phyloP scores from a whole-genome alignment of 73 alveolate species.

The Paramecium bursaria region DNA sequence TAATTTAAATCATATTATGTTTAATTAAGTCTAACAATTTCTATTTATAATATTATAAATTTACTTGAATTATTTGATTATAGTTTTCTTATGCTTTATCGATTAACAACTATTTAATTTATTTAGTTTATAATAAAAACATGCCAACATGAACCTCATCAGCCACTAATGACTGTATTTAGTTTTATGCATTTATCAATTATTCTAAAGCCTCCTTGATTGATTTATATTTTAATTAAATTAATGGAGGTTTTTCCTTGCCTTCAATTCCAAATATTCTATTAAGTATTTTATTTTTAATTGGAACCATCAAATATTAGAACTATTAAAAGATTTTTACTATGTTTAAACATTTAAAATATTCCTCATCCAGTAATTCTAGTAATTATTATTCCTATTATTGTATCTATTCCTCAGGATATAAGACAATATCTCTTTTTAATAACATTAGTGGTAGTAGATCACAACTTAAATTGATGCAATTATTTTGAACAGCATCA shows the following conservation, averaged over 20 bases:
- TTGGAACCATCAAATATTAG: background rate
- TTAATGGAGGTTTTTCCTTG: conserved; percentile 4
- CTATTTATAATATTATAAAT: background rate
- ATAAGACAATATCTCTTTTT: no score
- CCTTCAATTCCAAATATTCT: conserved; percentile 12
- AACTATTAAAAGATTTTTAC: background rate
- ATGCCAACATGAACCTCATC: conserved; percentile 1
- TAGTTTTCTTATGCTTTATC: background rate
- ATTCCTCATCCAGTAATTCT: background rate
- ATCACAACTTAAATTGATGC: no score
- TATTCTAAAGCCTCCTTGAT: background rate
- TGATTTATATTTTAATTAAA: background rate
- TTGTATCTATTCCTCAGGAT: no score
- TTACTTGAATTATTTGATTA: background rate
- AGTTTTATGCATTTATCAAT: background rate
- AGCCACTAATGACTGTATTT: background rate
- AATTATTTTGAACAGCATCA: no score
- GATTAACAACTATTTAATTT: background rate
- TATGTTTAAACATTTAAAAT: background rate
- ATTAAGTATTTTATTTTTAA: background rate
- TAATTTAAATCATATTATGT: background rate
- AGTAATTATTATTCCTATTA: no score
- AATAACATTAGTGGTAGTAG: no score
- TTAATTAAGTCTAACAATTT: conserved; percentile 35
- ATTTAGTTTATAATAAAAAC: conserved; percentile 1